Conservation (phyloP, 2,329 filamentous ascomycete species). For the Elsinoe australis region DNA sequence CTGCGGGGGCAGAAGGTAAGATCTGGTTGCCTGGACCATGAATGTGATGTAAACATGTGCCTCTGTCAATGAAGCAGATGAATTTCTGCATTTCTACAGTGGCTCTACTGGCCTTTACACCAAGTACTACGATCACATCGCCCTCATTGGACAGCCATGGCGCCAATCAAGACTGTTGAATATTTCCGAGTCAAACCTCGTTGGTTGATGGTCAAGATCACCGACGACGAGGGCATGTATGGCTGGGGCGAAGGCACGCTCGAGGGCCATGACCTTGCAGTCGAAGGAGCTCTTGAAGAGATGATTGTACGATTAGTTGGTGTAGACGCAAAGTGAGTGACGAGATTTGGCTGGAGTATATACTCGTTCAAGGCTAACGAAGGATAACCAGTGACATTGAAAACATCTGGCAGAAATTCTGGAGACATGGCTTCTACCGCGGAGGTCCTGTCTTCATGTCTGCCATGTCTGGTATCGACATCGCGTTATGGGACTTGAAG, state of each 20-base stretch:
- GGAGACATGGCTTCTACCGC: conserved; percentile 63
- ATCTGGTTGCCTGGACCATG: too few relatives aligned
- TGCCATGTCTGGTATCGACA: conserved; percentile 66
- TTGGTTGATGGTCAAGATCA: conserved; percentile 70
- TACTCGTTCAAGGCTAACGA: not conserved
- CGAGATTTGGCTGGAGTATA: too few relatives aligned
- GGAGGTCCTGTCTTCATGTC: conserved; percentile 73
- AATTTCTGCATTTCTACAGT: too few relatives aligned
- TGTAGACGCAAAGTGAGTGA: conserved; percentile 45
- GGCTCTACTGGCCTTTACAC: too few relatives aligned
- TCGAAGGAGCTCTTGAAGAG: conserved; percentile 64
- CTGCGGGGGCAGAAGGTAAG: too few relatives aligned
- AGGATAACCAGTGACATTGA: conserved; percentile 66
- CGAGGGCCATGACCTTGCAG: conserved; percentile 63
- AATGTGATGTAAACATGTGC: too few relatives aligned
- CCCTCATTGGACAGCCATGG: conserved; percentile 40
- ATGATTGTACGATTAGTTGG: conserved; percentile 55
- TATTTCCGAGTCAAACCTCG: conserved; percentile 68
- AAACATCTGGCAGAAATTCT: conserved; percentile 67
- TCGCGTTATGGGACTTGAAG: conserved; percentile 73
- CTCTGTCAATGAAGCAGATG: too few relatives aligned
- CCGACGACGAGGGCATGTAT: conserved; percentile 53
- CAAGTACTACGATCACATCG: too few relatives aligned
- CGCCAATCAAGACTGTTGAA: conserved; percentile 57
- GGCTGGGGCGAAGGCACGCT: conserved; percentile 69